Conservation (phyloP, 768 basidiomycete genomes). For the Suillus ampliporus region DNA sequence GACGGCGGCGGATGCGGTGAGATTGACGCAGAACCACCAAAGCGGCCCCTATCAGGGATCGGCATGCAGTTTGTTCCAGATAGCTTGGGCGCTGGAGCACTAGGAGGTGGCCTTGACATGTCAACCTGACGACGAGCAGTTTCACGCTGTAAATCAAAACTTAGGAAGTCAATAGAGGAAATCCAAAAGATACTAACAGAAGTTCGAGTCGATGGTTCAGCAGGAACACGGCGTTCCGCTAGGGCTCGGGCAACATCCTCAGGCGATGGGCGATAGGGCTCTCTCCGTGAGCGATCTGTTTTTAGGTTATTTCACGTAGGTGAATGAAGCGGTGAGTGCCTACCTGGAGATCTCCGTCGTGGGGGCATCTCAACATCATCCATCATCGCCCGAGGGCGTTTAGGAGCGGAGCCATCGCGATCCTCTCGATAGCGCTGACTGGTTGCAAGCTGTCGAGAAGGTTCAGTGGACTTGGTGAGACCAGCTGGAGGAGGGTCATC, state of each 20-base stretch:
- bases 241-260: constrained; percentile 24
- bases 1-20: constrained; percentile 9
- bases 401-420: constrained; percentile 34
- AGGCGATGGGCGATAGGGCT: neutral
- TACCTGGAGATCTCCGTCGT: constrained; percentile 10
- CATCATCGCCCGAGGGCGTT: constrained; percentile 46
- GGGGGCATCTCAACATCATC: constrained; percentile 19
- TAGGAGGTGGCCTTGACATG: constrained; percentile 15
- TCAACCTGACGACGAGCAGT: constrained; percentile 17
- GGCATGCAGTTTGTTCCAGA: constrained; percentile 41
- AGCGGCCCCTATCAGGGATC: constrained; percentile 33
- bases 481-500: constrained; percentile 23
- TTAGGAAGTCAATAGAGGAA: neutral
- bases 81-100: constrained; percentile 29
- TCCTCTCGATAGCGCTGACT: constrained; percentile 19
- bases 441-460: constrained; percentile 23
- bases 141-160: constrained; percentile 25
- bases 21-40: constrained; percentile 17
- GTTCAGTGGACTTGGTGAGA: constrained; percentile 24
- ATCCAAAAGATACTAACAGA: constrained; percentile 23
- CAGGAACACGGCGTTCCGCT: constrained; percentile 15
- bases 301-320: neutral
- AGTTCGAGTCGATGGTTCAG: constrained; percentile 19
- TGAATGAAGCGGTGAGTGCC: neutral
- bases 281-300: constrained; percentile 4